Evolutionary conservation across 768 basidiomycete genomes (phyloP).

Genomic region (Mycena alexandri): DNA sequence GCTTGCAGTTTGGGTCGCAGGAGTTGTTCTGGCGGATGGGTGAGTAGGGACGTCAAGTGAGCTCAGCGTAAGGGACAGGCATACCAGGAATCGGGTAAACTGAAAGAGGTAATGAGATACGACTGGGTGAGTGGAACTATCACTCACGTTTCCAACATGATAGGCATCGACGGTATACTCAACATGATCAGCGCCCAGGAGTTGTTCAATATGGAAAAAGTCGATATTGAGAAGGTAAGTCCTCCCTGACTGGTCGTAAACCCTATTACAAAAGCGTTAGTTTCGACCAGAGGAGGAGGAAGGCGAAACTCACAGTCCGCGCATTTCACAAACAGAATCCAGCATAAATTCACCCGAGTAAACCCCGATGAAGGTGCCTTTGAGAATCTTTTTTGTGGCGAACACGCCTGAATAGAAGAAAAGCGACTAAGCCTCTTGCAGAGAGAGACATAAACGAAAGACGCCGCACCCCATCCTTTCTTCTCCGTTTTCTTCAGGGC

Average conservation of each 20-base stretch:
- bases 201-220: constrained; percentile 71
- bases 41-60: neutral
- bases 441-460: constrained; percentile 8
- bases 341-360: constrained; percentile 89
- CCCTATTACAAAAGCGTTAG: constrained; percentile 51
- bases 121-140: neutral
- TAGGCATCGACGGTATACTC: constrained; percentile 86
- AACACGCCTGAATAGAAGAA: constrained; percentile 70
- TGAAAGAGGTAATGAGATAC: constrained; percentile 45
- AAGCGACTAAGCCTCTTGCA: neutral
- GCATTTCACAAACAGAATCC: constrained; percentile 72
- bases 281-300: constrained; percentile 14
- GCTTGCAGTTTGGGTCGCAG: constrained; percentile 86
- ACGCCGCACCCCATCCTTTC: constrained; percentile 86
- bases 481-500: constrained; percentile 75
- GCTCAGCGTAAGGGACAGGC: constrained; percentile 40
- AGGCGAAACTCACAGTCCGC: constrained; percentile 68
- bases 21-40: constrained; percentile 79
- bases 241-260: constrained; percentile 79
- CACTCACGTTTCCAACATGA: constrained; percentile 85
- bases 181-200: constrained; percentile 43
- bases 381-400: constrained; percentile 73
- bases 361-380: constrained; percentile 82
- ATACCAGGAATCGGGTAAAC: constrained; percentile 93
- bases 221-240: constrained; percentile 90